Conservation (phyloP, 2,329 filamentous ascomycete species). For the Clarireedia homoeocarpa region DNA sequence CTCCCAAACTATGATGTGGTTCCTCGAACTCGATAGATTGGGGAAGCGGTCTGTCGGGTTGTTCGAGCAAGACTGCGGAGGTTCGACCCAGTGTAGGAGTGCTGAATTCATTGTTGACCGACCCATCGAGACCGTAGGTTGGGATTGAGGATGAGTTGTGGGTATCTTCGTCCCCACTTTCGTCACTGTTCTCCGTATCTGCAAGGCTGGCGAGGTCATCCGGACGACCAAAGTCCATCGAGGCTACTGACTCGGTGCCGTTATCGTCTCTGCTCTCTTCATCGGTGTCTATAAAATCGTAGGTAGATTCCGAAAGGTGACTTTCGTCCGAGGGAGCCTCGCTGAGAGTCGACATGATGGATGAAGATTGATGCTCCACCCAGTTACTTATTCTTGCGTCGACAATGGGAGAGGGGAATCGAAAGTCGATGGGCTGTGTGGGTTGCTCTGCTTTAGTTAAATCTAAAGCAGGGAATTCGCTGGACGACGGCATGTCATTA, state of each 20-base stretch:
- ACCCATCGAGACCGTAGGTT: constrained; percentile 20
- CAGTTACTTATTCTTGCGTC: constrained; percentile 25
- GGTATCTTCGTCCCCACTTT: constrained; percentile 26
- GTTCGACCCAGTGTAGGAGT: constrained; percentile 28
- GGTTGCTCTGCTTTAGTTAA: constrained; percentile 8
- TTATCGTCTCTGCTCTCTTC: constrained; percentile 29
- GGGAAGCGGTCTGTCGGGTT: constrained; percentile 22
- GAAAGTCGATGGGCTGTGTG: constrained; percentile 17
- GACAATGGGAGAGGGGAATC: constrained; percentile 22
- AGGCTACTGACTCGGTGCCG: constrained; percentile 30
- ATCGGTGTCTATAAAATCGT: constrained; percentile 31
- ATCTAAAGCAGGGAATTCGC: constrained; percentile 15
- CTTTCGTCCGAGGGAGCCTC: constrained; percentile 25
- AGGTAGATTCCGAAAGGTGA: constrained; percentile 27
- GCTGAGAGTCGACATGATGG: constrained; percentile 25
- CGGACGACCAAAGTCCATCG: constrained; percentile 28
- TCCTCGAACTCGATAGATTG: constrained; percentile 41
- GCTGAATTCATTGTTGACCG: constrained; percentile 23
- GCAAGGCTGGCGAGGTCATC: constrained; percentile 31
- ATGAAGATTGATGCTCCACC: constrained; percentile 21
- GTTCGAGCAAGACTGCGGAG: constrained; percentile 23
- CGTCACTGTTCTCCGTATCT: constrained; percentile 29
- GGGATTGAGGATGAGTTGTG: constrained; percentile 12
- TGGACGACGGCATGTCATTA: constrained; percentile 28
- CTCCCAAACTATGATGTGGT: constrained; percentile 28